Evolutionary conservation across 495 filamentous ascomycete genomes (phyloP), one percentile per base, ranked within the genome.

Genomic region (Monascus purpureus): DNA sequence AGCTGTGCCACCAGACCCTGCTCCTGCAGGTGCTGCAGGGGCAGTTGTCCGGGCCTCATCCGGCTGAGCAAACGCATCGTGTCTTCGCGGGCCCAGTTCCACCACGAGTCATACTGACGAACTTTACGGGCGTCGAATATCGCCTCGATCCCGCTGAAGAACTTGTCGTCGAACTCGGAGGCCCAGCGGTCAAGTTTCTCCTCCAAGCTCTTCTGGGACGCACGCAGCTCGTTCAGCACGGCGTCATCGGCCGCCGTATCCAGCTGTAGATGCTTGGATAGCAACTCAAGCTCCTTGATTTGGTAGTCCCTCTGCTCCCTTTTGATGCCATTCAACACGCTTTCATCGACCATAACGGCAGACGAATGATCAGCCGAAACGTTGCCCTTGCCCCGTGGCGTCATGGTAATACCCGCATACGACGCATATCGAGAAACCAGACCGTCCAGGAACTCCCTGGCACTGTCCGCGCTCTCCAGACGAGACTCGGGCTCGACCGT

Each of bases 21-120:
- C n/a, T n/a, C n/a, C n/a, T n/a, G n/a, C n/a, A n/a, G n/a, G n/a
- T n/a, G n/a, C n/a, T n/a, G n/a, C n/a, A n/a, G n/a, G n/a, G n/a
- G n/a, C n/a, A n/a, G 22, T 9, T 32, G 15, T 7, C 32, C 25
- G 19, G 9, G 32, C 6, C 20, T 14, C 6, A 37, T 11, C 18
- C 19, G 15, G 13, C 36, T 16, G 15, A 36, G 36, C 9, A 39
- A 13, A 13, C 18, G 13, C 7, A 46, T 1, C 6, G 24, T 12
- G 6, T 46, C 42, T 28, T 39, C 32, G 1, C 25, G 16, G 5
- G 25, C 40, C 43, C 43, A 46, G 25, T 39, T 39, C 43, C 43
- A 46, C 5, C 12, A 29, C 3, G 43, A 46, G 28, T 46, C 29
- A 29, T 33, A 46, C 1, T 13, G 15, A 12, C 43, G 31, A 3